A percentile compares a stretch with the other conserved stretches of the same genome.
These are phyloP conservation scores for Amphicarpaea edgeworthii DNA, from an alignment of 306 rosid species.

Conservation along the genomic window DNA sequence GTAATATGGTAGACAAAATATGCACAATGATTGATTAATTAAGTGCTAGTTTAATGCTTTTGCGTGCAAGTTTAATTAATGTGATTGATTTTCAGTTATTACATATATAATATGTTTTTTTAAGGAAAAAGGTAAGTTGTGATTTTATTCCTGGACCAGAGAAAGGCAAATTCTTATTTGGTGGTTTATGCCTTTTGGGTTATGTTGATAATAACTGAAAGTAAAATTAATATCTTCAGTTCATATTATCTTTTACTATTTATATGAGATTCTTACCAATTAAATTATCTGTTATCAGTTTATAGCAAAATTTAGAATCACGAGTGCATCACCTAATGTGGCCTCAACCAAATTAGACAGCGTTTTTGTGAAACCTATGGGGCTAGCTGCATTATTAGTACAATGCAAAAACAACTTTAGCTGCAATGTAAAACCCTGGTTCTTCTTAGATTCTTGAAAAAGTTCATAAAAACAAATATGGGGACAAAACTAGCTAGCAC, in stretches of 20 bases:
- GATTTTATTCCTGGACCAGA: slow-evolving; percentile 22
- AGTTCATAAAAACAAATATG: neutral
- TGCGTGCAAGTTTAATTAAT: slow-evolving; percentile 16
- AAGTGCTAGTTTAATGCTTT: neutral
- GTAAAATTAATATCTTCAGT: neutral
- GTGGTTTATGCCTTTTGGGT: neutral
- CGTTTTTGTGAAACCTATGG: neutral
- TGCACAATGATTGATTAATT: slow-evolving; percentile 8
- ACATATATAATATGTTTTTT: neutral
- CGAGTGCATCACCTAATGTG: neutral
- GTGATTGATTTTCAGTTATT: slow-evolving; percentile 13
- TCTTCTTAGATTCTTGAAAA: neutral
- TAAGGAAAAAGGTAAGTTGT: neutral
- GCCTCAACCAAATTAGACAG: neutral
- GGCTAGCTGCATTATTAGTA: neutral
- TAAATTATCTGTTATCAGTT: neutral
- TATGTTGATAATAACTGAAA: neutral
- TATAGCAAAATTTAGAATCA: neutral
- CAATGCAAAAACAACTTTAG: neutral
- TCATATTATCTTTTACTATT: slow-evolving; percentile 9
- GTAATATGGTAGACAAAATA: neutral
- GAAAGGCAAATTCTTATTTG: neutral
- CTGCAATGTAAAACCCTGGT: neutral
- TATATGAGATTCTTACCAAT: neutral
- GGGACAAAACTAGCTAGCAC: neutral